Percentiles rank a stretch among this genome's conserved stretches.
Evolutionary conservation across 169 alveolate genomes (phyloP).

Genomic region (Plasmodium fragile): DNA sequence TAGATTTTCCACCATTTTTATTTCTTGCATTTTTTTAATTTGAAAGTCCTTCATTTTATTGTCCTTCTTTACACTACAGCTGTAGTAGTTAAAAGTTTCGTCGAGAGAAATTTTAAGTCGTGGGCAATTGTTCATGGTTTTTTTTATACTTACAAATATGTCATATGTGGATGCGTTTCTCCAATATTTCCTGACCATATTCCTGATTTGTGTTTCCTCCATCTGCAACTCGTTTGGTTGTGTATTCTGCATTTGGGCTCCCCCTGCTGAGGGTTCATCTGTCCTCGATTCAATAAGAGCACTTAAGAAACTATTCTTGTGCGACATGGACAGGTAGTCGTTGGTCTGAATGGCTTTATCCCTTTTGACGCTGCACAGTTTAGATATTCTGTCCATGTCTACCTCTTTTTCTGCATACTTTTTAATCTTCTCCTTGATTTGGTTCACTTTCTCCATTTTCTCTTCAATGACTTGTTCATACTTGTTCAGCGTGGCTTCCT

Average conservation of each 20-base stretch:
- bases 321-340: slow-evolving; percentile 52
- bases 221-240: background rate
- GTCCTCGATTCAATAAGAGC: slow-evolving; percentile 40
- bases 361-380: slow-evolving; percentile 27
- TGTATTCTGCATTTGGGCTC: background rate
- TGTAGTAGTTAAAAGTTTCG: slow-evolving; percentile 80
- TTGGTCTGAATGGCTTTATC: slow-evolving; percentile 45
- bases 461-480: slow-evolving; percentile 55
- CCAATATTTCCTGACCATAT: slow-evolving; percentile 80
- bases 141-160: slow-evolving; percentile 78
- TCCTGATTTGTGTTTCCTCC: slow-evolving; percentile 34
- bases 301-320: slow-evolving; percentile 15
- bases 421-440: slow-evolving; percentile 24
- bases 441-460: slow-evolving; percentile 32
- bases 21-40: slow-evolving; percentile 61
- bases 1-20: slow-evolving; percentile 53
- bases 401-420: slow-evolving; percentile 33
- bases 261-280: background rate
- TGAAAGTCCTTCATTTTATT: slow-evolving; percentile 50
- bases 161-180: slow-evolving; percentile 83
- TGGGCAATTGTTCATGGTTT: slow-evolving; percentile 81
- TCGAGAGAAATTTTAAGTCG: slow-evolving; percentile 81
- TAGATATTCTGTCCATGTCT: slow-evolving; percentile 20
- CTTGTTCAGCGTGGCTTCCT: slow-evolving; percentile 42
- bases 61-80: slow-evolving; percentile 46